These are phyloP conservation scores for Russula griseocarnosa DNA, from an alignment of 768 basidiomycete genomes.

Conservation along the genomic window DNA sequence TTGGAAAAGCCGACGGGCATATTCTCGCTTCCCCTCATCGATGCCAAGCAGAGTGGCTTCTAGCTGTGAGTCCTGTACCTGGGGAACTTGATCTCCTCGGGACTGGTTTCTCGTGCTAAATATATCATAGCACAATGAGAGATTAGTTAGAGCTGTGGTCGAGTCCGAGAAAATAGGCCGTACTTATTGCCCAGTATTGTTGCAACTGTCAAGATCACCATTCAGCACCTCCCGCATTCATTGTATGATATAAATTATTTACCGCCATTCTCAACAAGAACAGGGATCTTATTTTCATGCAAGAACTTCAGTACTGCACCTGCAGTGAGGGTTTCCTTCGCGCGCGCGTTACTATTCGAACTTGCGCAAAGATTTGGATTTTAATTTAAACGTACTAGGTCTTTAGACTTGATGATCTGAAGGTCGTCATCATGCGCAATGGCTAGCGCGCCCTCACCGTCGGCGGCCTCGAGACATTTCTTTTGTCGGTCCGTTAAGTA, in stretches of 20 bases:
- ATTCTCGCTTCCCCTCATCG: too few relatives aligned
- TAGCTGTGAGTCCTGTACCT: too few relatives aligned
- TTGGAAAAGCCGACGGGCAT: too few relatives aligned
- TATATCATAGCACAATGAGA: too few relatives aligned
- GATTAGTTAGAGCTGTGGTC: too few relatives aligned
- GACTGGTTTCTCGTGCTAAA: too few relatives aligned
- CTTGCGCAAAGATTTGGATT: background rate
- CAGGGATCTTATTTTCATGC: background rate
- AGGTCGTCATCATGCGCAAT: slow-evolving; percentile 21
- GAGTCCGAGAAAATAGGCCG: too few relatives aligned
- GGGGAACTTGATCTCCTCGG: too few relatives aligned
- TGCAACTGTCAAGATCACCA: background rate
- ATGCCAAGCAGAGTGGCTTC: too few relatives aligned
- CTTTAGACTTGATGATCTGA: slow-evolving; percentile 9
- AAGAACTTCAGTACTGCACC: slow-evolving; percentile 7
- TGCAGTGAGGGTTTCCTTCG: slow-evolving; percentile 4
- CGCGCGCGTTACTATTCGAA: background rate
- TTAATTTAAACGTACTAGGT: slow-evolving; percentile 6
- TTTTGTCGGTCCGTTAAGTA: background rate
- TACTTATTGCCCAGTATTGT: background rate
- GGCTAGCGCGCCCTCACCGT: background rate
- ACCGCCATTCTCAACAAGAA: slow-evolving; percentile 16
- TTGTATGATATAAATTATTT: background rate
- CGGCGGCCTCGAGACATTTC: slow-evolving; percentile 3
- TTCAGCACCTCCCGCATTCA: background rate